Base-by-base conservation (phyloP, 441 rosid species). In the Manihot esculenta region DNA sequence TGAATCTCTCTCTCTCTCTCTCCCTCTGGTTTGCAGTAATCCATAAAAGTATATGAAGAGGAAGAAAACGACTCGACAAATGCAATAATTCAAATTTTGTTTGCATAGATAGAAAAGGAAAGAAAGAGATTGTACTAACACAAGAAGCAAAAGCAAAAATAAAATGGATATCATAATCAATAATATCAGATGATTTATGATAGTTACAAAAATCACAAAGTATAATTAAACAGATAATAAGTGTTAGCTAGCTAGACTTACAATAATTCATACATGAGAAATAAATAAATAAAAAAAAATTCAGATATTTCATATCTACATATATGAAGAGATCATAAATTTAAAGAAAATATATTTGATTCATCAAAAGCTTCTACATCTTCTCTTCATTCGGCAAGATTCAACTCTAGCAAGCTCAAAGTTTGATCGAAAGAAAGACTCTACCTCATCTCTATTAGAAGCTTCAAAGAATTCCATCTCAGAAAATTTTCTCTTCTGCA, bases 321-420 rank as follows among this genome's bases (percentile, higher is more conserved):
- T 24, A 30, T 11, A 51, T 30, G 21, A 9, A 23, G 20, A 60
- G 30, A 47, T 12, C 0, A 11, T 24, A 33, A 15, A 48, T 50
- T 44, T 24, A 27, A 17, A 38, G 12, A 27, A 27, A 33, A 10
- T 33, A 27, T n/a, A n/a, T 33, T 7, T 35, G 41, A 35, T 10
- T 4, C 10, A 33, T 86, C 82, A 86, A n/a, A 58, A 68, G 56
- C 87, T 86, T 66, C 74, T 81, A 55, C 90, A 75, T 78, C 89
- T 84, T 56, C 79, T 83, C 72, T 80, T 84, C 53, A 20, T 12
- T 10, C 69, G 33, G 30, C 42, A 66, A 76, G 82, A 65, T 49
- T 61, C 42, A 56, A 30, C 47, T 51, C 18, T 14, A 41, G 76
- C 27, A 2, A 68, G 3, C 51, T 75, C 75, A n/a, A 78, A 72